Evolutionary conservation across 2,329 filamentous ascomycete genomes (phyloP), one percentile per base, ranked within the genome.

Genomic region (Zarea fungicola): DNA sequence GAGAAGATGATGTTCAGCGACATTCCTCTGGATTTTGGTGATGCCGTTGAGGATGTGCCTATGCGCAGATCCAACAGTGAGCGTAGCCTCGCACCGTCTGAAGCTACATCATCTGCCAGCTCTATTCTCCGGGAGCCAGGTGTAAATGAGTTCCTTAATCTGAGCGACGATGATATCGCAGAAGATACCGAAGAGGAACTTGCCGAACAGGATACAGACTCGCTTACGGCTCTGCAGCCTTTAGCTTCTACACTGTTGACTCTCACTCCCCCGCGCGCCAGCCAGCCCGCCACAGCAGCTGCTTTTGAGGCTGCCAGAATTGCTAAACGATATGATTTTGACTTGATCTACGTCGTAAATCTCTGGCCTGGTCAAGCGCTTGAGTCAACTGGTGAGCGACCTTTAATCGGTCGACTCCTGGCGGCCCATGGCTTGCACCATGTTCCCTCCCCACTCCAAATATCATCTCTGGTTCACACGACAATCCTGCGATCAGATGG

Each of bases 81-180:
- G 28, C 61, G 61, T 0, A 67, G 62, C 40, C 39, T 62, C 14
- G 59, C 63, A 1, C 54, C 60, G 2, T 66, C 65, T 9, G 52
- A 55, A 28, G 54, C 55, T 41, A 29, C 49, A 42, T 61, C 63
- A 2, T 58, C 62, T 16, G 56, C 59, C 23, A 66, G 65, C 47
- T 60, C 64, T 1, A 65, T 70, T 2, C 66, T 80, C 4, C 65
- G 66, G 39, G 77, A 80, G 55, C 77, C 77, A 6, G 72, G 71
- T 31, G 63, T 80, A 19, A 68, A 71, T 16, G 78, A 81, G 32
- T 80, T 81, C 44, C 65, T 78, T 46, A 67, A 69, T 18, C 65
- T 81, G 6, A 75, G 70, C 49, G 78, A 81, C 51, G 77, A 82
- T 25, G 78, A 81, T 48, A 78, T 82, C 52, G 76, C 77, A 8